These are phyloP conservation scores for Stropharia rugosoannulata DNA, from an alignment of 768 basidiomycete genomes.

Conservation along the genomic window DNA sequence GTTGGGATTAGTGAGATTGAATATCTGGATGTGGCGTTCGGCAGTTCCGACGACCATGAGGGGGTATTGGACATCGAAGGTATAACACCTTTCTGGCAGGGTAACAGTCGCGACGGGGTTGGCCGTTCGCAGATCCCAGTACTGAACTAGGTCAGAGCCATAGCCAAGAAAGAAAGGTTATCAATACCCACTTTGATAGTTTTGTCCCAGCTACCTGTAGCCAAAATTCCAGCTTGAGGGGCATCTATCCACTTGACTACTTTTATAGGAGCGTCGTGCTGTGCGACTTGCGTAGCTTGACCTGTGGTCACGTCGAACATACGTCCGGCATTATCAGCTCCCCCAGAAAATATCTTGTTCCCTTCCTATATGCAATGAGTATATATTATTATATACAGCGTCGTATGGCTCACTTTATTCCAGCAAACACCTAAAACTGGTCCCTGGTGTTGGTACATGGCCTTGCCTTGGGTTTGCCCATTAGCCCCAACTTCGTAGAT, in stretches of 20 bases:
- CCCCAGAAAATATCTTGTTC: conserved; percentile 87
- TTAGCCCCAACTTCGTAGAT: conserved; percentile 85
- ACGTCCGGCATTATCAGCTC: conserved; percentile 93
- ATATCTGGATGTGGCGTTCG: conserved; percentile 88
- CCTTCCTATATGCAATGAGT: conserved; percentile 60
- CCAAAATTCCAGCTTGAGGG: conserved; percentile 71
- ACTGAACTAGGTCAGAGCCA: conserved; percentile 44
- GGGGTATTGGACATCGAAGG: conserved; percentile 78
- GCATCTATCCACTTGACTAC: conserved; percentile 81
- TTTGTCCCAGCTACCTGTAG: conserved; percentile 98
- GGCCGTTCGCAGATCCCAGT: conserved; percentile 87
- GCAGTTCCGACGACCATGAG: conserved; percentile 93
- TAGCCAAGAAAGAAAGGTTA: not conserved
- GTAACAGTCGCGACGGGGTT: conserved; percentile 75
- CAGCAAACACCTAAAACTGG: conserved; percentile 89
- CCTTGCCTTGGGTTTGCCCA: conserved; percentile 85
- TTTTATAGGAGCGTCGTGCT: conserved; percentile 88
- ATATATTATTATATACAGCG: no score
- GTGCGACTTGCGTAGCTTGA: conserved; percentile 78
- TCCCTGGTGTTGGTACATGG: conserved; percentile 87
- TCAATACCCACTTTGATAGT: conserved; percentile 74
- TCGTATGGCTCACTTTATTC: conserved; percentile 69
- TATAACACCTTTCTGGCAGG: conserved; percentile 90
- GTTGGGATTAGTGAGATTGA: conserved; percentile 81
- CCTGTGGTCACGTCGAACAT: conserved; percentile 90